Base-by-base conservation (phyloP, 2,329 filamentous ascomycete genomes). In the Cadophora gregata region DNA sequence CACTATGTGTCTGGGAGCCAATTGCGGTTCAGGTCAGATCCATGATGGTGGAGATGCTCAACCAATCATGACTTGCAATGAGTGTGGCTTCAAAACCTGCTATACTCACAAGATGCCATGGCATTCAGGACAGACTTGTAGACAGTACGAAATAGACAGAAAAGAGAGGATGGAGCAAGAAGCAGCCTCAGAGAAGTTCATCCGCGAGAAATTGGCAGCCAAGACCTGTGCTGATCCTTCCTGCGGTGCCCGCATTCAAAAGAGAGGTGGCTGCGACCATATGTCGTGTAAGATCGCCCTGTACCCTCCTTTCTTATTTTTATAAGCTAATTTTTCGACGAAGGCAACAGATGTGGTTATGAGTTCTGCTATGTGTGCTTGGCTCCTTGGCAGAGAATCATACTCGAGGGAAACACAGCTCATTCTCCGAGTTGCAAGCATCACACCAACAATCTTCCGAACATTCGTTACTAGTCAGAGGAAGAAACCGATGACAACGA, bases 21-120 rank as follows among this genome's bases (percentile, higher is more conserved):
- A 77, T 2, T 89, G 86, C 70, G 79, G 77, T 9, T 81, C 79
- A 0, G 85, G 86, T 0, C 85, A 88, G 69, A 78, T 86, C 2
- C 85, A 87, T 56, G 77, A 79, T 1, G 78, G 74, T 3, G 81
- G 81, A 19, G 64, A 70, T 1, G 72, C 71, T 1, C 77, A 79
- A 3, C 80, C 82, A 0, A 82, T 81, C 21, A 79, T 82, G 47
- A 78, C 76, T 19, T 83, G 83, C 72, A 70, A 76, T 51, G 69
- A 74, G 50, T 83, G 83, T 65, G 64, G 65, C 4, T 77, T 78
- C 31, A 78, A 78, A 12, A 81, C 79, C 1, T 84, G 83, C 70
- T 81, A 80, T 64, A 75, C 74, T 0, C 82, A 84, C 68, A 75
- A 75, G 10, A 74, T 58, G 38, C 63, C 59, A 31, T 69, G 64